phyloP scores from a whole-genome alignment of 2,329 filamentous ascomycete species.

The Orbilia oligospora region DNA sequence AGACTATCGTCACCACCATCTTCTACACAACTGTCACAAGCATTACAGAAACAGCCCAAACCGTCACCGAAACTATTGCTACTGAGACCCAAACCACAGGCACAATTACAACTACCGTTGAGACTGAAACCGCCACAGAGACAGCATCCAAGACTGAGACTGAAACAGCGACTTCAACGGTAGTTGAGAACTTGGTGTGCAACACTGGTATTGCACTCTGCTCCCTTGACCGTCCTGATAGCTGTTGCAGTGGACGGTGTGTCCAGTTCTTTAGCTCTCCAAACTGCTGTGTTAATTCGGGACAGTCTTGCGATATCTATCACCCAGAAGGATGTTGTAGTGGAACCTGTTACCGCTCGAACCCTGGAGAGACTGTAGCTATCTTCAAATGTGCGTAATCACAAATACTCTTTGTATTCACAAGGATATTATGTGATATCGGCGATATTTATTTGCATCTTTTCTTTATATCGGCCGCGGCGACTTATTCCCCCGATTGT shows the following conservation, averaged over 20 bases:
- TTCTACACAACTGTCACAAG: conserved; percentile 15
- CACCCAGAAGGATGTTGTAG: conserved; percentile 22
- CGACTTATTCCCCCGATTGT: too few relatives aligned
- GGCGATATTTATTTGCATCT: too few relatives aligned
- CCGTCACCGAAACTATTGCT: conserved; percentile 14
- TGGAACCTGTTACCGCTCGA: conserved; percentile 3
- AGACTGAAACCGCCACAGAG: not conserved
- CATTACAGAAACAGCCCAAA: conserved; percentile 4
- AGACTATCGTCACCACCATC: not conserved
- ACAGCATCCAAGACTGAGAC: not conserved
- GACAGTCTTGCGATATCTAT: not conserved
- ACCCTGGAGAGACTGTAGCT: too few relatives aligned
- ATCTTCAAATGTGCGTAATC: not conserved
- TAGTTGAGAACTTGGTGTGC: not conserved
- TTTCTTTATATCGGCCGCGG: too few relatives aligned
- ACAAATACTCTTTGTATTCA: not conserved
- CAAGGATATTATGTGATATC: too few relatives aligned
- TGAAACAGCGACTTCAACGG: not conserved
- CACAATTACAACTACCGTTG: not conserved
- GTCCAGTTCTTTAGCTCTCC: conserved; percentile 14
- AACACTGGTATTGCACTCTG: conserved; percentile 10
- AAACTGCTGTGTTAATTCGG: not conserved
- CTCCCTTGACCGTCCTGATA: conserved; percentile 11
- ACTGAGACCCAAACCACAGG: conserved; percentile 12
- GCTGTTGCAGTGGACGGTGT: conserved; percentile 24